Conservation (phyloP, 1,284 basidiomycete genomes). For the Vanrija humicola region DNA sequence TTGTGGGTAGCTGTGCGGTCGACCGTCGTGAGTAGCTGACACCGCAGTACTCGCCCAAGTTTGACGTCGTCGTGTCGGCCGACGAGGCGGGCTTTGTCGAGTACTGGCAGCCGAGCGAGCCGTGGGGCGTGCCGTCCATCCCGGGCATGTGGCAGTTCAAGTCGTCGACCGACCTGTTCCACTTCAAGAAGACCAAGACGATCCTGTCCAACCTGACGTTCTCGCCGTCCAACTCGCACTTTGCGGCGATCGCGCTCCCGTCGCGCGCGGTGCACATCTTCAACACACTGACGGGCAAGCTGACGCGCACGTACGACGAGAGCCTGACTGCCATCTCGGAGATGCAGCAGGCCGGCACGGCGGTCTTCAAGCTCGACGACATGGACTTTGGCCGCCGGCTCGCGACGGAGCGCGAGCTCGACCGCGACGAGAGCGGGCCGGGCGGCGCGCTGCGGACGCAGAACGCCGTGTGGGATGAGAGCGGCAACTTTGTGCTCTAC, state of each 20-base stretch:
- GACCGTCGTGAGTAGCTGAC: too few species aligned
- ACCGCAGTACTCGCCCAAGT: constrained; percentile 77
- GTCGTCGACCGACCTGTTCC: constrained; percentile 87
- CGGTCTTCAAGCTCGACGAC: constrained; percentile 86
- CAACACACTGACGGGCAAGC: constrained; percentile 82
- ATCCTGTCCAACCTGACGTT: constrained; percentile 85
- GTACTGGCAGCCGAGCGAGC: constrained; percentile 88
- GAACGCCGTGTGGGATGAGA: constrained; percentile 94
- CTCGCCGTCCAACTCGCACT: constrained; percentile 80
- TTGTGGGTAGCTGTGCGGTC: constrained; percentile 64
- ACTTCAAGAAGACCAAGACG: constrained; percentile 98
- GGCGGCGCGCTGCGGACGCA: constrained; percentile 58
- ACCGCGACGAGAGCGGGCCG: constrained; percentile 49
- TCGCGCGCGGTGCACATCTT: constrained; percentile 93
- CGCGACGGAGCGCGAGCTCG: constrained; percentile 86
- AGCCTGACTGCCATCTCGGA: constrained; percentile 86
- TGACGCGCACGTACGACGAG: constrained; percentile 92
- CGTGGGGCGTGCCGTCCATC: constrained; percentile 75
- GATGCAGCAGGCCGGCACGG: constrained; percentile 93
- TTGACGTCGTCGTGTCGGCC: constrained; percentile 87
- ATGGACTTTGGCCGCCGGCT: constrained; percentile 99
- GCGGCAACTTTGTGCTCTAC: constrained; percentile 88
- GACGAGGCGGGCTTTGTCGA: constrained; percentile 94
- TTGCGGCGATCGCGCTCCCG: constrained; percentile 85
- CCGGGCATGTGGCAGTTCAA: constrained; percentile 86